Base-by-base conservation (phyloP, 495 filamentous ascomycete genomes). In the Thermochaetoides thermophila region DNA sequence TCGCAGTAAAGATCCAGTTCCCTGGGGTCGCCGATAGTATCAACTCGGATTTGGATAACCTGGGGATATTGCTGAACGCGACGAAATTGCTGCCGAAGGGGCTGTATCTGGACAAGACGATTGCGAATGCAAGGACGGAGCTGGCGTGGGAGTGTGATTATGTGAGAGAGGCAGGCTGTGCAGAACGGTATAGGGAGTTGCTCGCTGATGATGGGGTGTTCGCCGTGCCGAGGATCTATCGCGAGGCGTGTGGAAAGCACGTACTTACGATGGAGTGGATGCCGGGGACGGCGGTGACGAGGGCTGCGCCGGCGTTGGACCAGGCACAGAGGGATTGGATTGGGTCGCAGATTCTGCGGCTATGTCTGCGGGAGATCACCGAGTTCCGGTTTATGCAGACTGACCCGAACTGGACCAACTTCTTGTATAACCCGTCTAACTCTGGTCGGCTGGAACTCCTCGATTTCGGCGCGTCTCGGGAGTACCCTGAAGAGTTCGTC, bases 341-440 rank as follows among this genome's bases (percentile, higher is more conserved):
- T 44, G 89, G 89, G 29, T 89, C 81, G 2, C 82, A 95, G 47
- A 81, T 97, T 43, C 66, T 97, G 31, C 81, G 85, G 8, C 71
- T 97, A 12, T 95, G 89, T 49, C 70, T 97, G 22, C 80, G 86
- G 30, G 89, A 97, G 54, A 84, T 96, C 46, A 72, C 69, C 34
- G 82, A 94, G 45, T 97, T 94, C 65, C 71, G 64, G 27, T 97
- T 89, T 64, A 97, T 97, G 89, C 89, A 97, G 59, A 96, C 89
- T 17, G 89, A 97, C 57, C 89, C 89, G 13, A 97, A 97, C 64
- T 97, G 91, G 89, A 96, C 91, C n/a, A 97, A 97, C 51, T 97
- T 97, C 62, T 63, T 96, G 17, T 96, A 81, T 64, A 93, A 97
- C 50, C 55, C 69, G 0, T 32, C 58, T 6, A 75, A 71, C 2